Evolutionary conservation across 2,329 filamentous ascomycete species (phyloP), one percentile per base, ranked within the genome.

Genomic region (Volutella citrinella): DNA sequence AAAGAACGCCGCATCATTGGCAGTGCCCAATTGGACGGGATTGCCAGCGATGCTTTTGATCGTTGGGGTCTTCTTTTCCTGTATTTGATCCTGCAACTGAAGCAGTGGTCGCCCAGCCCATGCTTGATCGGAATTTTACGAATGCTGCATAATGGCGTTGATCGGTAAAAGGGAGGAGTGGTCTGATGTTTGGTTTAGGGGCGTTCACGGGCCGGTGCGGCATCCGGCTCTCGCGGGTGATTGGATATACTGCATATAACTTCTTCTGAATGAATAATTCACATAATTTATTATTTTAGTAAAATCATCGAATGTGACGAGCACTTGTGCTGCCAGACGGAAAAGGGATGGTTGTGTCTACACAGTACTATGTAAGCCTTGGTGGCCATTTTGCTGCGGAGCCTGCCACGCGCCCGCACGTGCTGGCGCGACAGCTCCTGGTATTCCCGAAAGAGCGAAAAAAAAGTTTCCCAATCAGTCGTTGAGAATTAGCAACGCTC

Each of bases 381-480:
- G n/a, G n/a, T n/a, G n/a, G n/a, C n/a, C n/a, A n/a, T n/a, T n/a
- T n/a, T n/a, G n/a, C n/a, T n/a, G n/a, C n/a, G n/a, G n/a, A n/a
- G n/a, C n/a, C n/a, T n/a, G n/a, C n/a, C 8, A 34, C 38, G 35
- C 30, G 38, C 27, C 39, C 34, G 38, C 40, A 44, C 39, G 48
- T 52, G 45, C 40, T 23, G 46, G 48, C 46, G 38, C 22, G 32
- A 40, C 28, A 36, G 30, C 33, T 42, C 46, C 50, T 51, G 40
- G 28, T 38, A 51, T 47, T 48, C 34, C 51, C 48, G 46, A 46
- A 43, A 36, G 16, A 9, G 20, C 12, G 8, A 36, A 45, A 54
- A 59, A 56, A 55, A 58, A 49, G 39, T 49, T 53, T 48, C 42
- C 40, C 39, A 54, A 54, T 48, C 28, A 41, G 36, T 32, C 36